Evolutionary conservation across 2,329 filamentous ascomycete species (phyloP), one percentile per base, ranked within the genome.

Genomic region (Ambrosiella beaveri): DNA sequence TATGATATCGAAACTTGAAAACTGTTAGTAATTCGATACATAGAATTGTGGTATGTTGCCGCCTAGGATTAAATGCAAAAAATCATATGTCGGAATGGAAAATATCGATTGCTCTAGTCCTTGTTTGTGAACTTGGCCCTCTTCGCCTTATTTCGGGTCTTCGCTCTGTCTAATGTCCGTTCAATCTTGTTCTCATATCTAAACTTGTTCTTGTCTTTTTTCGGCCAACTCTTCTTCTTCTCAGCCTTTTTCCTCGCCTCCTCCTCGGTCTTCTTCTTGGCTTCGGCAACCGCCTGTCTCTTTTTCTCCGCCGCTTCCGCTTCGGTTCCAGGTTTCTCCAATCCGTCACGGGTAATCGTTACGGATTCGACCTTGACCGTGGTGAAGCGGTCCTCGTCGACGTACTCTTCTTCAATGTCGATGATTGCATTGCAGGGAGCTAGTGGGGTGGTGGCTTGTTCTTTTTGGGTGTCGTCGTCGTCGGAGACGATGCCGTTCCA

Each of bases 331-430:
- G 71, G 69, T 64, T 79, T 83, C 59, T 80, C 75, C 53, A 94
- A 71, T 0, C 87, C 87, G 58, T 89, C 81, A 63, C 81, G 80
- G 11, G 85, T 84, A 13, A 94, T 79, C 62, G 84, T 85, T 64
- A 98, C 88, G 9, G 86, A 85, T 68, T 96, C 91, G 1, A 98
- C 83, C 0, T 88, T 96, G 35, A 98, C 93, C 0, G 88, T 95
- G 0, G 93, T 97, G 68, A 88, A 96, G 67, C 86, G 86, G 69
- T 96, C 91, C 68, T 97, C 93, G 69, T 98, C 93, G 63, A 96
- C 80, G 71, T 96, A 98, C 69, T 97, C 89, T 64, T 91, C 89
- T 68, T 95, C 86, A 64, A 88, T 82, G 67, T 94, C 83, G 50
- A 93, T 71, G 19, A 81, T 75, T 44, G 76, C 68, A 3, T 71